A percentile compares a stretch with the other conserved stretches of the same genome.
These are phyloP conservation scores for Aphanomyces euteiches DNA, from an alignment of 352 stramenopile genomes.

Conservation along the genomic window DNA sequence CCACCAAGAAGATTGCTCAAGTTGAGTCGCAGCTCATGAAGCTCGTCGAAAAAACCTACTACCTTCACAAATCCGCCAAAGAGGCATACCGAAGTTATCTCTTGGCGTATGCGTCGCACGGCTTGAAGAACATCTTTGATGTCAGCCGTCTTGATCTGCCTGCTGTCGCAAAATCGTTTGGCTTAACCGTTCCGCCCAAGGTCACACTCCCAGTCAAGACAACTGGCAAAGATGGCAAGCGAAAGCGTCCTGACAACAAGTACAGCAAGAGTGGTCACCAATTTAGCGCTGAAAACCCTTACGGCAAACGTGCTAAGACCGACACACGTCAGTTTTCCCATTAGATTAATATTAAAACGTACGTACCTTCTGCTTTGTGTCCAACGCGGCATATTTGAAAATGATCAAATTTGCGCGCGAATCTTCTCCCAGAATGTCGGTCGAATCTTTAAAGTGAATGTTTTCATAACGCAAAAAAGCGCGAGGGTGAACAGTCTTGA, in stretches of 20 bases:
- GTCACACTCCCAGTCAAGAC: slow-evolving; percentile 94
- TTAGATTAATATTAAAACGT: slow-evolving; percentile 33
- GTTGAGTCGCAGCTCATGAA: slow-evolving; percentile 96
- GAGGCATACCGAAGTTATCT: slow-evolving; percentile 98
- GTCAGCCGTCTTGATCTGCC: slow-evolving; percentile 96
- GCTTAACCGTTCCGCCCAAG: slow-evolving; percentile 95
- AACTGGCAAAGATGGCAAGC: slow-evolving; percentile 64
- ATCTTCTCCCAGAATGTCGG: neutral
- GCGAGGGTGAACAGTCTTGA: no score
- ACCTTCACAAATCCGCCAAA: slow-evolving; percentile 96
- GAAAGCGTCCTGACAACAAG: slow-evolving; percentile 55
- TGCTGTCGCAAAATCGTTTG: slow-evolving; percentile 95
- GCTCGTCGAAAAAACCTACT: slow-evolving; percentile 99
- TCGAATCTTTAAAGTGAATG: slow-evolving; percentile 2
- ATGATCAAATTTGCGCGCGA: no score
- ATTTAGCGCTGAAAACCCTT: slow-evolving; percentile 98
- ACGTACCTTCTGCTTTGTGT: neutral
- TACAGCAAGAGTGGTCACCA: slow-evolving; percentile 84
- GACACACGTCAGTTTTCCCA: slow-evolving; percentile 95
- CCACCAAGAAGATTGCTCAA: slow-evolving; percentile 96
- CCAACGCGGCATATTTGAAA: no score
- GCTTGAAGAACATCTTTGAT: slow-evolving; percentile 98
- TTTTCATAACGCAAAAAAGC: no score
- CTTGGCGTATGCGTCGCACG: slow-evolving; percentile 96
- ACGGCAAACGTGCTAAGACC: slow-evolving; percentile 84